Evolutionary conservation across 179 eudicot genomes (phyloP), one percentile per base, ranked within the genome.

Genomic region (Nepenthes alata): DNA sequence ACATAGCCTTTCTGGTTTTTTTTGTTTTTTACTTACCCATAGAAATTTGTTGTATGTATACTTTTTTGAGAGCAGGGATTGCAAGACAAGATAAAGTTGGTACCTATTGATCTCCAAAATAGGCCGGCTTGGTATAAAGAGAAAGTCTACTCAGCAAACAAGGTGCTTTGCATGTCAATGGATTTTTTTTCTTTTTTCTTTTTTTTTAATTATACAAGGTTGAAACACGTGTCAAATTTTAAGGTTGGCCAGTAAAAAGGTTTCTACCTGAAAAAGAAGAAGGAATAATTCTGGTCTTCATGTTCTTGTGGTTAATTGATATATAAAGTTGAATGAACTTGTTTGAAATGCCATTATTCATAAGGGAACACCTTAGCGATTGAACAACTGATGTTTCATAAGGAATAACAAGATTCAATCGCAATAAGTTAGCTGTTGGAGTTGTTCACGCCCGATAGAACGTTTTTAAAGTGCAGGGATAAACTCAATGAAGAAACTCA

Each of bases 111-210:
- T 73, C 85, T 90, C 12, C 68, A 74, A 66, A 77, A 90, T 67
- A 81, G 86, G 75, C 97, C 95, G 58, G 74, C 77, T 60, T 87
- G 95, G 97, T 90, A 87, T 58, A 87, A 87, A 74, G 85, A 87
- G 71, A 85, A 83, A 73, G 86, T 90, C 45, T 85, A 87, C 68
- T 88, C 89, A 0, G 63, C 73, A 70, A 87, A 85, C 76, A 90
- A 87, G 95, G 95, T 89, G 57, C 55, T 57, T 44, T 53, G 11
- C 15, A 61, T 61, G 7, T 9, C 16, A 14, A 4, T 0, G 57
- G 35, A 34, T 5, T 7, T 54, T 54, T 5, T 15, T 7, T 10
- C 13, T 50, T 50, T 4, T 50, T 50, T 4, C 16, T 3, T 50
- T n/a, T 49, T n/a, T 11, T 50, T 1, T 1, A 50, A 50, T 25